Percentiles rank a stretch among this genome's conserved stretches.
These are phyloP conservation scores for Mycena kentingensis DNA, from an alignment of 768 basidiomycete genomes.

Conservation along the genomic window DNA sequence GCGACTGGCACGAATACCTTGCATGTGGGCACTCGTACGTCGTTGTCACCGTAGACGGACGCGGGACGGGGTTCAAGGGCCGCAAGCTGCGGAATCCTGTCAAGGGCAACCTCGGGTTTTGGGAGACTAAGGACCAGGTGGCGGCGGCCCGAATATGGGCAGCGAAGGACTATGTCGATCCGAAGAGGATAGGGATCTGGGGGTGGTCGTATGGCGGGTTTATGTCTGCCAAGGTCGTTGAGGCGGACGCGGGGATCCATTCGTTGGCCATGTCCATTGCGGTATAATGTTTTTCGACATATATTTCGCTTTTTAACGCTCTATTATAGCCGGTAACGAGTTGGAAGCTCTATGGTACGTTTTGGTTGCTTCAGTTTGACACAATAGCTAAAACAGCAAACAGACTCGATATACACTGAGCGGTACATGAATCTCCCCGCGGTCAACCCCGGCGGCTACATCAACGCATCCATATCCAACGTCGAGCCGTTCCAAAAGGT, in stretches of 20 bases:
- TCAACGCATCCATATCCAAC: slow-evolving; percentile 84
- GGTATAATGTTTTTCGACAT: slow-evolving; percentile 45
- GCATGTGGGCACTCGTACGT: slow-evolving; percentile 82
- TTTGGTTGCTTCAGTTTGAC: not conserved
- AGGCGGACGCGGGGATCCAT: slow-evolving; percentile 88
- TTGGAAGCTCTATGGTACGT: slow-evolving; percentile 77
- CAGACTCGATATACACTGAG: slow-evolving; percentile 96
- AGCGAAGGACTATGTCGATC: slow-evolving; percentile 84
- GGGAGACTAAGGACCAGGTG: slow-evolving; percentile 89
- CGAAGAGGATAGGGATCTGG: slow-evolving; percentile 90
- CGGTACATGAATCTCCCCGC: slow-evolving; percentile 90
- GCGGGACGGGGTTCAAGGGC: slow-evolving; percentile 93
- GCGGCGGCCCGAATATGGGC: slow-evolving; percentile 87
- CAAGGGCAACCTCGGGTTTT: slow-evolving; percentile 85
- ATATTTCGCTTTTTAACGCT: slow-evolving; percentile 14
- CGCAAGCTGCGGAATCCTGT: slow-evolving; percentile 82
- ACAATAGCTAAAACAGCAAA: not conserved
- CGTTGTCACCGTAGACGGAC: slow-evolving; percentile 85
- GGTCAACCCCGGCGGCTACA: slow-evolving; percentile 83
- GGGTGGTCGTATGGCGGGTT: slow-evolving; percentile 99
- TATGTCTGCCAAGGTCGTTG: slow-evolving; percentile 91
- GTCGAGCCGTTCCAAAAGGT: slow-evolving; percentile 83
- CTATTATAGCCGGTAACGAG: slow-evolving; percentile 77
- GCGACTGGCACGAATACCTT: slow-evolving; percentile 86
- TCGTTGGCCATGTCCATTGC: slow-evolving; percentile 90